Base-by-base conservation (phyloP, 1,284 basidiomycete species). In the Serendipita sp. region DNA sequence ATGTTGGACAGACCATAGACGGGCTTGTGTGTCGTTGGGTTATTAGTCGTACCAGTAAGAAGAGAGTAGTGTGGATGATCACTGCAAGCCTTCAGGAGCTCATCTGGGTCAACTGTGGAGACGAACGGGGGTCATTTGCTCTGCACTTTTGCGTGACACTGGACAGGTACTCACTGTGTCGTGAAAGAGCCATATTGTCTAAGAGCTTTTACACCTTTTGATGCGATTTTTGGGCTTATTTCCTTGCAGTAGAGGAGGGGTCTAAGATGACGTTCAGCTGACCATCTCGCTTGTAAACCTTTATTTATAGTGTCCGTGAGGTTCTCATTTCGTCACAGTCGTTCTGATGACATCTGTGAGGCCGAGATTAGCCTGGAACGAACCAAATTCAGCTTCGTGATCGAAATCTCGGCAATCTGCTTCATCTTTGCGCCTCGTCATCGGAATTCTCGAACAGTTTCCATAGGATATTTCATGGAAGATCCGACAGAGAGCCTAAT, bases 11-110 rank as follows among this genome's bases (percentile, higher is more conserved):
- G 15, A 65, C 63, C 60, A 64, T 34, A 35, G n/a, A 74, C 45
- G 12, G 74, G 73, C 60, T 73, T 71, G 45, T 73, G 72, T 2
- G 70, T 62, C 4, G 69, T 69, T 15, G 70, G 68, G 10, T 70
- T 67, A 44, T 34, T 61, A 17, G 32, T 38, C 30, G 43, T 2
- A 35, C 41, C 17, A 26, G 17, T 38, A 60, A 2, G 49, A 17
- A 17, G 17, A 43, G 6, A 26, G 58, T 17, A 26, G 61, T 41
- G 41, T 58, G 61, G 38, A 63, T 30, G 29, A 72, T 55, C 85
- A 72, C 76, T 78, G 49, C 84, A 72, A 60, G 79, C 74, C 67
- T 76, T 76, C 53, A 88, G 70, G 70, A 88, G 78, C 50, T 71
- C 74, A 62, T 84, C 83, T 2, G 85, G 73, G 68, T 87, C 80